Conservation (phyloP, 1,139 yeast species). For the Diutina sp. region DNA sequence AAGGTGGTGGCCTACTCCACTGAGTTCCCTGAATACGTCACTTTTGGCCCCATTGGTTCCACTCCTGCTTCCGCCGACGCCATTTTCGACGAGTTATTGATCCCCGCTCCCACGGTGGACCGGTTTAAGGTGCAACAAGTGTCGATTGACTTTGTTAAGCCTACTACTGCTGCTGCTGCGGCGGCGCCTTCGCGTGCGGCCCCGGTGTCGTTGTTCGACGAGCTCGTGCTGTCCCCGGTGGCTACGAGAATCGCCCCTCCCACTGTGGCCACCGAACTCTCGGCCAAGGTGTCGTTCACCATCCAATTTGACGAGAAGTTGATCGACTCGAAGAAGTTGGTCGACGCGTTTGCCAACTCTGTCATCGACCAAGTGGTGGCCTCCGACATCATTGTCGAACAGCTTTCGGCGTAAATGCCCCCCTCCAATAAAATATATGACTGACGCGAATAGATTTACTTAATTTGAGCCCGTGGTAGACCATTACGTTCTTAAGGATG, state of each 20-base stretch:
- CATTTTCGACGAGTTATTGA: conserved; percentile 51
- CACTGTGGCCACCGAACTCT: conserved; percentile 6
- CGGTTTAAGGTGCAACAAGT: conserved; percentile 38
- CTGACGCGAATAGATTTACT: no score
- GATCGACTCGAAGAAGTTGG: conserved; percentile 22
- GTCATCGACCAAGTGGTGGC: background rate
- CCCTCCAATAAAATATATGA: no score
- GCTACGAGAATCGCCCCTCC: conserved; percentile 5
- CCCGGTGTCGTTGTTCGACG: conserved; percentile 20
- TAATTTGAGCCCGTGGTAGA: no score
- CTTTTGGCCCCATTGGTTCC: conserved; percentile 25
- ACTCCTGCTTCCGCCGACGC: conserved; percentile 27
- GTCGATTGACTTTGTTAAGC: conserved; percentile 13
- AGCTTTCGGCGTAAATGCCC: background rate
- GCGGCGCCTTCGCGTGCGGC: conserved; percentile 7
- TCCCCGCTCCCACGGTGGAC: conserved; percentile 42
- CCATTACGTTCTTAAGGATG: no score
- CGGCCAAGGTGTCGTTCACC: conserved; percentile 34
- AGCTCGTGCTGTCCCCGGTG: conserved; percentile 30
- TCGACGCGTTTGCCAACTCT: background rate
- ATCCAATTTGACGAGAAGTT: conserved; percentile 21
- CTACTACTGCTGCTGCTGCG: background rate
- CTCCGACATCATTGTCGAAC: background rate
- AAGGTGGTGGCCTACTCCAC: conserved; percentile 16
- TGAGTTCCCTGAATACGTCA: conserved; percentile 30